Evolutionary conservation across 768 basidiomycete species (phyloP), one percentile per base, ranked within the genome.

Genomic region (Suillus placidus): DNA sequence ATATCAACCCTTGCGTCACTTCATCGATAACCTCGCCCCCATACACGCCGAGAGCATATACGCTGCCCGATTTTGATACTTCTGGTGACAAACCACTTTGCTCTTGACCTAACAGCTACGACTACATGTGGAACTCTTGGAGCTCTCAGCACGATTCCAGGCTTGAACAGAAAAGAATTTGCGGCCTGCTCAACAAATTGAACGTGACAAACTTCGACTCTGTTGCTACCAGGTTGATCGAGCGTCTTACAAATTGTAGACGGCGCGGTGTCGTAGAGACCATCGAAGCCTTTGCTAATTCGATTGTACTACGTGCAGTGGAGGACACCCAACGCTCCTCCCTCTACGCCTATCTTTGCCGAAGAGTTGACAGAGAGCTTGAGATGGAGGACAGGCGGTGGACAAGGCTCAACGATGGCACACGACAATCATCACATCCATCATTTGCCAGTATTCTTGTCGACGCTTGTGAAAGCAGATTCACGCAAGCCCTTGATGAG

Each of bases 131-230:
- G 75, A 68, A 64, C 16, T 67, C 73, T 3, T 71, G 73, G 71
- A 74, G 69, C 55, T 60, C 69, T 13, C 69, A 69, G 5, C 47
- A 70, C 60, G 76, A 80, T 70, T 75, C 77, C 20, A 78, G 78
- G 47, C 74, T 78, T 64, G 79, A 85, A 57, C 80, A 83, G 64
- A 79, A 83, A 61, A 83, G 83, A 71, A 81, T 86, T 71, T 85
- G 85, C 72, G 80, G 83, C 51, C 73, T 87, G 62, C 80, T 88
- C 68, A 88, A 88, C 82, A 86, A 85, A 78, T 79, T 88, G 43
- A 84, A 85, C 4, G 74, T 80, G 66, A 80, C 83, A 67, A 81
- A 81, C 67, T 85, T 86, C 75, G 82, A 83, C 60, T 78, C 79
- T 47, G 82, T 86, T 67, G 81, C 84, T 47, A 72, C 77, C 51